Evolutionary conservation across 129 eudicot species (phyloP), one percentile per base, ranked within the genome.

Genomic region (Flaveria sonorensis): DNA sequence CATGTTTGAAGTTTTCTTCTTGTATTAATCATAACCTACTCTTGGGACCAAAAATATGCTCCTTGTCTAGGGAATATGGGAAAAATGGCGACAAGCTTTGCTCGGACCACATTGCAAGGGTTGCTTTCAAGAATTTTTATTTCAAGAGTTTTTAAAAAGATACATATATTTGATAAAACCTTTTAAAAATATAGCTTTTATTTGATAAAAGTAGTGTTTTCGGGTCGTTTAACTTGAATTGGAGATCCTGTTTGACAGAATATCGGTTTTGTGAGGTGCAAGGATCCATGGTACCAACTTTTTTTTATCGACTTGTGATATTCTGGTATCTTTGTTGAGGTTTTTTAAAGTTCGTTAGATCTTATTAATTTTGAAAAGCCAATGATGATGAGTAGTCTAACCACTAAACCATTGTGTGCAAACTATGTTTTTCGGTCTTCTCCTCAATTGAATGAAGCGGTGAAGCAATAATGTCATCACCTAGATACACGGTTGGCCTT

Each of bases 31-130:
- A 72, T 72, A 47, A 30, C 83, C 55, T 48, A 79, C 83, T 71
- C 71, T 79, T 72, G 78, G 72, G 78, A 48, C 83, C 78, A 72
- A 72, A 79, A 20, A 70, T 72, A 72, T 71, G 66, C 83, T 72
- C 68, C 10, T 62, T 73, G 83, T 80, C 36, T 59, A 59, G 15
- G 65, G 65, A 59, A 59, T 59, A 59, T 64, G 74, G 8, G 67
- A 10, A 59, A 68, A 56, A 68, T 77, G 70, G 36, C 64, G 48
- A 46, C 71, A 78, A 70, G 47, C 64, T 45, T 60, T 60, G 24
- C 24, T 72, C 53, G 74, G 74, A 80, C 79, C 83, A 73, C 74
- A 59, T 63, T 32, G 36, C 73, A 64, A 51, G 50, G 69, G 68
- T 80, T 71, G 53, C 45, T 72, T 39, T 56, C 15, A 59, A 59